Percentiles rank a stretch among this genome's conserved stretches.
phyloP scores from a whole-genome alignment of 2,329 filamentous ascomycete species.

The Colletotrichum zoysiae region DNA sequence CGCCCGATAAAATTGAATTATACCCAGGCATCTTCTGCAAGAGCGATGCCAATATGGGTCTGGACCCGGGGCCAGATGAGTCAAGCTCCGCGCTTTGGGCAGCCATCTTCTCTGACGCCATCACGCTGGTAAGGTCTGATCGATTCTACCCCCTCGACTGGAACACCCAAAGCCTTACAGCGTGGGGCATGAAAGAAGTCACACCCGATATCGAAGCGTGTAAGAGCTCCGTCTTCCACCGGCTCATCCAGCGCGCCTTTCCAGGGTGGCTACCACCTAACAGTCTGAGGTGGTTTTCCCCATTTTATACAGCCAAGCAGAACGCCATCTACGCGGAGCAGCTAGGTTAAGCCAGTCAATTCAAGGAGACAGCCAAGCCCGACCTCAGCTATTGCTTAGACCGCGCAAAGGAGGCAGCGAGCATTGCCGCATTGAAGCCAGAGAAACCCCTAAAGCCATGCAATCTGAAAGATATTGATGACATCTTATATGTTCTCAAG shows the following conservation, averaged over 20 bases:
- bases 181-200: conserved; percentile 57
- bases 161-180: background rate
- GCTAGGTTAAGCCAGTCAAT: background rate
- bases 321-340: conserved; percentile 5
- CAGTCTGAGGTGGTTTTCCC: background rate
- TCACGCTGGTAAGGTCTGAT: conserved; percentile 72
- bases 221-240: conserved; percentile 2
- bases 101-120: conserved; percentile 71
- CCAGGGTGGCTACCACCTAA: background rate
- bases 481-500: background rate
- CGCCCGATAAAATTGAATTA: conserved; percentile 66
- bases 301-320: background rate
- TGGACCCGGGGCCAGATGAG: conserved; percentile 49
- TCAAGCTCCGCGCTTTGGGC: conserved; percentile 67
- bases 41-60: conserved; percentile 62
- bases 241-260: background rate
- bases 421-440: background rate
- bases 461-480: background rate
- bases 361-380: background rate
- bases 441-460: background rate
- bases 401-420: background rate
- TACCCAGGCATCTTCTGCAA: conserved; percentile 70
- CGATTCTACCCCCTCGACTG: conserved; percentile 67
- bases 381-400: background rate
- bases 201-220: background rate